A percentile compares a stretch with the other conserved stretches of the same genome.
Conservation (phyloP, 73 alveolate genomes). For the Tetrahymena borealis region DNA sequence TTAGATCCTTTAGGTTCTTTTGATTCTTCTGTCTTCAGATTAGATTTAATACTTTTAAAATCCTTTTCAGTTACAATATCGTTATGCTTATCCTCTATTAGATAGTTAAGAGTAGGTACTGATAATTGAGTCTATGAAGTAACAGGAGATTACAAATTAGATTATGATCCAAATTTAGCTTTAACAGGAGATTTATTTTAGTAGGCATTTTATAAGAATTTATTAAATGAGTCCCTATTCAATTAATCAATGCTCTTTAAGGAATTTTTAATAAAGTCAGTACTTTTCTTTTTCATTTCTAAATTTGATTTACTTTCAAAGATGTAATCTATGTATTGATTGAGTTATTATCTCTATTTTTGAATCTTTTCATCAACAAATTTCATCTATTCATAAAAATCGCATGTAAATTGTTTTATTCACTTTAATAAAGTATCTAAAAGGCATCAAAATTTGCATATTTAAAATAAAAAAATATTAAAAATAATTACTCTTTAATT, state of each 20-base stretch:
- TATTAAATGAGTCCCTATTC: not conserved
- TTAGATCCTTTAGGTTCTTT: not conserved
- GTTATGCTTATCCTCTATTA: not conserved
- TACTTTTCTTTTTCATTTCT: not conserved
- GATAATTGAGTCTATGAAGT: not conserved
- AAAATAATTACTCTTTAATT: not conserved
- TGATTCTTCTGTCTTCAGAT: not conserved
- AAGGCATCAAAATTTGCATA: no score
- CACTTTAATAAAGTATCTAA: no score
- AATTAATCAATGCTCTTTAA: not conserved
- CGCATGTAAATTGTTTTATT: not conserved
- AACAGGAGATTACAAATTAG: no score
- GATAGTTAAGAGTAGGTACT: not conserved
- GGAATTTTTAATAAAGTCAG: not conserved
- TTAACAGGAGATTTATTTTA: not conserved
- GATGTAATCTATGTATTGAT: not conserved
- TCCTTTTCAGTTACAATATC: not conserved
- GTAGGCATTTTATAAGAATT: not conserved
- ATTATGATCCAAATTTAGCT: no score
- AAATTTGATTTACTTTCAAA: not conserved
- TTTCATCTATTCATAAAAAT: not conserved
- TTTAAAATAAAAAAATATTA: no score
- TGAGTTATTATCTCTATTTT: not conserved
- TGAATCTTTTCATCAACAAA: not conserved
- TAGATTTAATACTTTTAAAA: not conserved